Conservation (phyloP, 306 rosid species). For the Sphenostylis stenocarpa region DNA sequence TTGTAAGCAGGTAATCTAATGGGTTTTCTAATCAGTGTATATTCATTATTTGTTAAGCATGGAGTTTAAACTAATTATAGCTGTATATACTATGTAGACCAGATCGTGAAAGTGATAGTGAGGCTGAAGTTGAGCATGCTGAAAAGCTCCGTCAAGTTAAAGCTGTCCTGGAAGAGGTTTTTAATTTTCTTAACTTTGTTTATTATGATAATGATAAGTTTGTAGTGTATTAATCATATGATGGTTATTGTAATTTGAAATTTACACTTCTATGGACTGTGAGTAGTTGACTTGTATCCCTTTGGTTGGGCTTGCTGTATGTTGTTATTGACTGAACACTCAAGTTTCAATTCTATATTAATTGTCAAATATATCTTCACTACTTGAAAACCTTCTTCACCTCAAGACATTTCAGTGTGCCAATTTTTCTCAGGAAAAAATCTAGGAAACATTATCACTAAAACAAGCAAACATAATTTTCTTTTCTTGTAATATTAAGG, state of each 20-base stretch:
- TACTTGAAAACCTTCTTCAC: neutral
- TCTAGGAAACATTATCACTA: neutral
- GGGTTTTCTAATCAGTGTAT: neutral
- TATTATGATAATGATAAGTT: neutral
- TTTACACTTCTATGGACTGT: slow-evolving; percentile 7
- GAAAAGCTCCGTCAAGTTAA: slow-evolving; percentile 98
- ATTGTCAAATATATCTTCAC: neutral
- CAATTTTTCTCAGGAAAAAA: neutral
- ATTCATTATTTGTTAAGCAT: neutral
- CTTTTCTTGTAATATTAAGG: neutral
- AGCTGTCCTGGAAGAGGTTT: slow-evolving; percentile 98
- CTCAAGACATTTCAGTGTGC: neutral
- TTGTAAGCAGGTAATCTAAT: neutral
- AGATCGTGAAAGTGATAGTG: slow-evolving; percentile 94
- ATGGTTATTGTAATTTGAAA: slow-evolving; percentile 11
- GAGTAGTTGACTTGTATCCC: neutral
- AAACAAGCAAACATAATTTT: neutral
- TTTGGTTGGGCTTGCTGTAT: slow-evolving; percentile 5
- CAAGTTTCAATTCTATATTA: neutral
- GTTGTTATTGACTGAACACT: neutral
- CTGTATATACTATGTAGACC: slow-evolving; percentile 58
- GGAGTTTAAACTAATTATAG: slow-evolving; percentile 31
- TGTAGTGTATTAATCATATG: neutral
- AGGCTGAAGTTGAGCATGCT: slow-evolving; percentile 90
- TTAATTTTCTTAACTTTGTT: slow-evolving; percentile 21